Conservation (phyloP, 2,329 filamentous ascomycete genomes). For the Alternaria consortialis region DNA sequence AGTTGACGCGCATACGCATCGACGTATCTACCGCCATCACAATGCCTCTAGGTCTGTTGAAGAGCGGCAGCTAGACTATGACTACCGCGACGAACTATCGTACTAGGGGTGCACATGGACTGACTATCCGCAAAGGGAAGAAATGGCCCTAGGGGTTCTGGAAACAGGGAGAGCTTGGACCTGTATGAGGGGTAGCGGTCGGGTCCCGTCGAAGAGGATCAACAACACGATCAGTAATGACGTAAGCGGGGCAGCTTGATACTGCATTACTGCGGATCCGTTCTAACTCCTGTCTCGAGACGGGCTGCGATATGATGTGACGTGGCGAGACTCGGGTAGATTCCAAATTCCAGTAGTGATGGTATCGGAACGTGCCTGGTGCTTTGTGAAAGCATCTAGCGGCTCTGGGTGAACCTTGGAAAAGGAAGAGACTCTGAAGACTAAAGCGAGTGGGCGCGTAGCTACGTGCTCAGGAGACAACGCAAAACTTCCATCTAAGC, state of each 20-base stretch:
- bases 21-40: neutral
- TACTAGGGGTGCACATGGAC: neutral
- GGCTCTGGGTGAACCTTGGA: too few species aligned
- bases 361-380: neutral
- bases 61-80: neutral
- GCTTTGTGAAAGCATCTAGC: neutral
- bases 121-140: neutral
- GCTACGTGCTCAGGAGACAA: too few species aligned
- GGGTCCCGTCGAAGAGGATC: neutral
- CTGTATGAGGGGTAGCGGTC: neutral
- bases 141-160: neutral
- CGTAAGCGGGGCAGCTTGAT: constrained; percentile 3
- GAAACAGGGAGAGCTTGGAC: neutral
- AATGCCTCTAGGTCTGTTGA: neutral
- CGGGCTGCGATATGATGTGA: neutral
- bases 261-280: neutral
- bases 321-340: neutral
- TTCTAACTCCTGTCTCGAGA: neutral
- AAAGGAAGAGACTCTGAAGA: too few species aligned
- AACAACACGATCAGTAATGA: neutral
- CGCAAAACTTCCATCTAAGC: too few species aligned
- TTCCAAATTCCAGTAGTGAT: neutral
- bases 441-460: too few species aligned
- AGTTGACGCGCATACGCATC: neutral
- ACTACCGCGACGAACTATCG: neutral